Evolutionary conservation across 768 basidiomycete genomes (phyloP), one percentile per base, ranked within the genome.

Genomic region (Mycena indigotica): DNA sequence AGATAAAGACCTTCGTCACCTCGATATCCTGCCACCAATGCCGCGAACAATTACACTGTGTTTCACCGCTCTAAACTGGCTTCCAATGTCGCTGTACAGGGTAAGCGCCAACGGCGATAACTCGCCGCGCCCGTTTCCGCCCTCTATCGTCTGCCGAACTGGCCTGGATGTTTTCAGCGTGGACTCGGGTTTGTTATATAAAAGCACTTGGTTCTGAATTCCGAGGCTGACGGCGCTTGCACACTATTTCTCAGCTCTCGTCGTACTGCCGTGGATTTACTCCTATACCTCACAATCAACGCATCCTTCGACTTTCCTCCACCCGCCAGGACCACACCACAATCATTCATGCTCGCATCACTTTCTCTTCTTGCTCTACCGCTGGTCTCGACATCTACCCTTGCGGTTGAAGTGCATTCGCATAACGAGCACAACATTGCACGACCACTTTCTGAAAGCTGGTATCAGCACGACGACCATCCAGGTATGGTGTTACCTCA

Each of bases 401-500:
- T 26, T n/a, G 46, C 46, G 6, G 46, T 28, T 10, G 46, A 23
- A 13, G 24, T 48, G 5, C 24, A 48, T 21, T 23, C 46, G 24
- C 46, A 26, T 12, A 23, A 48, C 25, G 46, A 48, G 46, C 46
- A 48, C 25, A 12, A 13, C 46, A 26, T 28, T 26, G 46, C 46
- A 21, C 46, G 46, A 48, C 46, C 25, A 13, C 46, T 48, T 13
- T 26, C 46, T 24, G 46, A 26, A 26, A 48, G 24, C 46, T 48
- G 46, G 46, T 48, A 48, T 26, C 46, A 48, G 24, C 46, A 12
- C 15, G 46, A 48, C 46, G 46, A 48, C 46, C 46, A 48, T 26
- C 46, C 46, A 25, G 46, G 46, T 48, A 13, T 21, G 46, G 6
- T 19, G 41, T 23, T 44, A 15, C 17, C 32, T 5, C 23, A 13